Evolutionary conservation across 2,329 filamentous ascomycete species (phyloP), one percentile per base, ranked within the genome.

Genomic region (Xylariaceae sp.): DNA sequence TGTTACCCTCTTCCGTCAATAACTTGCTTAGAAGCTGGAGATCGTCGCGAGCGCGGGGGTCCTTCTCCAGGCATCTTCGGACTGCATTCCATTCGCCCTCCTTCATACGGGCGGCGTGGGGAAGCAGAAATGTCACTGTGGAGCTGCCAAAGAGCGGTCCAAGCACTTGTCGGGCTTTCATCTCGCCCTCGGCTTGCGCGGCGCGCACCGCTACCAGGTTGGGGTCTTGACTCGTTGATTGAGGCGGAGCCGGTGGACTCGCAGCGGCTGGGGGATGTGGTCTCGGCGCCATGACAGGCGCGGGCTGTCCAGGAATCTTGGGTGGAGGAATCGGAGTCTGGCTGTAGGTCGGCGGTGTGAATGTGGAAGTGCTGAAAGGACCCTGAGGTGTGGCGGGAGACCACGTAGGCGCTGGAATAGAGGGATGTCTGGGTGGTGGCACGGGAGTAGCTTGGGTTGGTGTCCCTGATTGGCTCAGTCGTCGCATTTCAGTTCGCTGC

Each of bases 11-110:
- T 54, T 74, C 75, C 47, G 82, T 81, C 11, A 85, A 63, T 17
- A 83, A 69, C 41, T 69, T 67, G 33, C 78, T 80, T 3, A 86
- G 69, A 46, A 81, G 73, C 44, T 75, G 70, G 15, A 85, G 66
- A 60, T 90, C 82, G 1, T 83, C 77, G 18, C 82, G 75, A 0
- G 88, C 81, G 18, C 76, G 77, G 0, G 83, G 81, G 47, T 90
- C 83, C 11, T 77, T 74, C 44, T 83, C 77, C 19, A 90, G 75
- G 12, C 92, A 84, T 36, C 79, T 76, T 45, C 80, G 77, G 54
- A 96, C 80, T 27, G 94, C 81, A 48, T 80, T 75, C 79, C 94
- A 86, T 63, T 95, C 88, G 14, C 79, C 72, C n/a, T 80, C 75
- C 41, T 83, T 77, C 75, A 87, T 89, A 44, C 80, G 78, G 17